These are phyloP conservation scores for Boletales sp. DNA, from an alignment of 768 basidiomycete species.

Conservation along the genomic window DNA sequence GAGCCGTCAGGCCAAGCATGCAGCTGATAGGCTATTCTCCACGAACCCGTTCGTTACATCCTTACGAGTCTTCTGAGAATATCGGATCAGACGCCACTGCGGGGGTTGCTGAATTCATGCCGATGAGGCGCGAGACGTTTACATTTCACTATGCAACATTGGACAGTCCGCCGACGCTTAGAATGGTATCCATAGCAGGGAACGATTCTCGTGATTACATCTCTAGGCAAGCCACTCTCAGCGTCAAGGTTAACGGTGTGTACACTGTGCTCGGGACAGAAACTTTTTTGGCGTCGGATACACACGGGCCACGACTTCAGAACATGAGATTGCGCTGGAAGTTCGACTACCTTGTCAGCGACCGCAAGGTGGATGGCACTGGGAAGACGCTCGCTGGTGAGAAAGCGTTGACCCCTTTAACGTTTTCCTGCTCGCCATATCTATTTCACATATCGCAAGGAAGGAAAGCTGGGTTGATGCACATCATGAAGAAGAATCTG, in stretches of 20 bases:
- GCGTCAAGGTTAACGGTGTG: conserved; percentile 67
- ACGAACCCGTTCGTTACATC: conserved; percentile 26
- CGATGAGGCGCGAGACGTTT: conserved; percentile 53
- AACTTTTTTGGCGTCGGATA: conserved; percentile 24
- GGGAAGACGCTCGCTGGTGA: conserved; percentile 57
- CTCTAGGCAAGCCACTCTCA: conserved; percentile 69
- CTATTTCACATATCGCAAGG: conserved; percentile 58
- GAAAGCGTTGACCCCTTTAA: conserved; percentile 67
- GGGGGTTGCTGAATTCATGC: conserved; percentile 64
- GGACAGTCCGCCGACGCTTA: conserved; percentile 63
- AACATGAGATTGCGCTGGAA: conserved; percentile 60
- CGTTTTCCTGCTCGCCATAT: conserved; percentile 71
- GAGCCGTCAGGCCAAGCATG: conserved; percentile 57
- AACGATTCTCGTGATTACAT: conserved; percentile 72
- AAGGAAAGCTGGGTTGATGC: conserved; percentile 63
- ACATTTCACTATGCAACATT: conserved; percentile 70
- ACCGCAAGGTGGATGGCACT: conserved; percentile 44
- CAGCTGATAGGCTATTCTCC: conserved; percentile 50
- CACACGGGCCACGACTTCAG: conserved; percentile 16
- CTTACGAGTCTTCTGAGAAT: conserved; percentile 24
- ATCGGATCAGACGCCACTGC: conserved; percentile 32
- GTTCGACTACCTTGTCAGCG: conserved; percentile 75
- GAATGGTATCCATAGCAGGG: conserved; percentile 62
- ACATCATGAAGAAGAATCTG: conserved; percentile 68
- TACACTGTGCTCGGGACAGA: conserved; percentile 74